Percentiles rank a stretch among this genome's conserved stretches.
Conservation (phyloP, 495 filamentous ascomycete species). For the Penicillium subrubescens region DNA sequence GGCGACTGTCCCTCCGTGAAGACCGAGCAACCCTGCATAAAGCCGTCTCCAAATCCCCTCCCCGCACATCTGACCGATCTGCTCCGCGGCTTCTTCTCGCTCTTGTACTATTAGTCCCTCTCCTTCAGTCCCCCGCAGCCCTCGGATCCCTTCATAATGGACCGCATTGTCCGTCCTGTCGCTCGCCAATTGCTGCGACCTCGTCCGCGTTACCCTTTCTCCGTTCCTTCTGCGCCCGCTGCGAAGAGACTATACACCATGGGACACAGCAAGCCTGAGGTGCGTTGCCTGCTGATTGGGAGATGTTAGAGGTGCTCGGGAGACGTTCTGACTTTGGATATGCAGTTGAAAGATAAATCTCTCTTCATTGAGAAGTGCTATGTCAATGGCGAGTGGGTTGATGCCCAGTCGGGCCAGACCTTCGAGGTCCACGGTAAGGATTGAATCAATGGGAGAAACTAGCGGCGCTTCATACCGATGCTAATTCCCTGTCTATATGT, state of each 20-base stretch:
- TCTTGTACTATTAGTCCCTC: not conserved
- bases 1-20: not conserved
- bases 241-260: slow-evolving; percentile 46
- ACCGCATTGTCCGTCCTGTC: slow-evolving; percentile 42
- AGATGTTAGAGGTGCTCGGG: not conserved
- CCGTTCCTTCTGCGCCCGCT: slow-evolving; percentile 36
- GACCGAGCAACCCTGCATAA: slow-evolving; percentile 10
- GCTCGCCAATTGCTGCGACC: slow-evolving; percentile 42
- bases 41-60: slow-evolving; percentile 20
- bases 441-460: not conserved
- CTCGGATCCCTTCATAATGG: slow-evolving; percentile 33
- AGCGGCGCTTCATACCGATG: not conserved
- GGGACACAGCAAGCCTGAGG: slow-evolving; percentile 45
- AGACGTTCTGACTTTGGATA: not conserved
- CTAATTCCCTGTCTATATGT: slow-evolving; percentile 11
- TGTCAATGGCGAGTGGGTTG: slow-evolving; percentile 84
- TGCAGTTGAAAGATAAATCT: slow-evolving; percentile 77
- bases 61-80: slow-evolving; percentile 17
- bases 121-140: not conserved
- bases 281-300: slow-evolving; percentile 18
- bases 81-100: slow-evolving; percentile 1
- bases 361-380: slow-evolving; percentile 82
- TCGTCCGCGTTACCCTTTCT: slow-evolving; percentile 42
- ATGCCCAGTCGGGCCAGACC: slow-evolving; percentile 72
- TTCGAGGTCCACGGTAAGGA: slow-evolving; percentile 72